Evolutionary conservation across 805 yeast species (phyloP), one percentile per base, ranked within the genome.

Genomic region (Lipomyces mesembrius): DNA sequence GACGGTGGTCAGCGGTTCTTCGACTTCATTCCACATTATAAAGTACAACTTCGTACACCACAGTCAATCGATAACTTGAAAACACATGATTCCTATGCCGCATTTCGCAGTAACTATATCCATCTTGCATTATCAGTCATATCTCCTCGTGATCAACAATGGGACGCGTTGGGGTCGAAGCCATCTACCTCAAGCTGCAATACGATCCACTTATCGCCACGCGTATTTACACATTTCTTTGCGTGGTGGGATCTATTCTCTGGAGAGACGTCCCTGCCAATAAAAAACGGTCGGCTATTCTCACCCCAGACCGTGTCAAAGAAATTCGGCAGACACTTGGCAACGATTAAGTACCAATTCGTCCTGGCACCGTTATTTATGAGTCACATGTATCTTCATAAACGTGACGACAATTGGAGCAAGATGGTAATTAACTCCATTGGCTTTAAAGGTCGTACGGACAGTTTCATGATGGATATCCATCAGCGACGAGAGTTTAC

Each of bases 231-330:
- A 7, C 89, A 87, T 67, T 92, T 95, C 79, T 87, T 86, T 74
- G 75, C 77, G 3, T 95, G 98, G 98, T 93, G 97, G 97, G 78
- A 79, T 43, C 83, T 90, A 71, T 94, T 94, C 77, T 84, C 88
- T n/a, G 88, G 94, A 32, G 87, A 88, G 63, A 82, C 89, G 71
- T 86, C 92, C 61, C 80, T 93, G 25, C 97, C 98, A 0, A 84
- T 92, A 17, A 83, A 96, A 61, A 82, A 85, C 57, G 98, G 98
- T 0, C 77, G 79, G 1, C 75, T 95, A 29, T 94, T 91, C 79
- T 78, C 77, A 17, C 75, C 74, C 1, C 82, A 82, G 62, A 76
- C 74, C 63, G 74, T 77, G 2, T 77, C 83, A 37, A 86, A 85
- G 65, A 92, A 91, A 76, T 89, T 93, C 74, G 90, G 96, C 0